Conservation (phyloP, 1,139 yeast species). For the Blastobotrys persicus region DNA sequence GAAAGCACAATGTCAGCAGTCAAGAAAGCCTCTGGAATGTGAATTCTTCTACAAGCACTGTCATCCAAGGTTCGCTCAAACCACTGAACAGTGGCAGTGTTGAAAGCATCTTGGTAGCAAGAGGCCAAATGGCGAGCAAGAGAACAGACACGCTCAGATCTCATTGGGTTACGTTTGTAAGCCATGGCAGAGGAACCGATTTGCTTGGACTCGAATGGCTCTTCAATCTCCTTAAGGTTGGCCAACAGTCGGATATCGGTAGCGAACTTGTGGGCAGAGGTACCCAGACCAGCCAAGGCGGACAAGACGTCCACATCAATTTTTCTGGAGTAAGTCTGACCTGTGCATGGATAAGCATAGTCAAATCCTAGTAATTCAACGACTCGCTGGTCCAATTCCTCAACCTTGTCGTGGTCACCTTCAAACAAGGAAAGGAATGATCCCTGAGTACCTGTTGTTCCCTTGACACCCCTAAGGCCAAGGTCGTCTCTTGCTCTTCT, state of each 20-base stretch:
- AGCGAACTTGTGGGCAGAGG: constrained; percentile 96
- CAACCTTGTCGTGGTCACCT: constrained; percentile 96
- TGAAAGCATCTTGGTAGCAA: constrained; percentile 85
- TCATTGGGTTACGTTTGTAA: constrained; percentile 99
- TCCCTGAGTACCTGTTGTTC: constrained; percentile 99
- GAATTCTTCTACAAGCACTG: constrained; percentile 96
- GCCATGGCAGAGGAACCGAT: constrained; percentile 99
- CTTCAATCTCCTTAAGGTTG: constrained; percentile 94
- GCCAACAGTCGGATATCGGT: constrained; percentile 96
- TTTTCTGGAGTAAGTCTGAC: constrained; percentile 97
- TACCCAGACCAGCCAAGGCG: constrained; percentile 93
- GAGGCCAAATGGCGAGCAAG: constrained; percentile 93
- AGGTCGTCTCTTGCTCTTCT: constrained; percentile 94
- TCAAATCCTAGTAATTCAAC: constrained; percentile 92
- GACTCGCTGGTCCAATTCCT: constrained; percentile 84
- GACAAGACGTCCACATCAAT: constrained; percentile 92
- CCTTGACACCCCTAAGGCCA: constrained; percentile 97
- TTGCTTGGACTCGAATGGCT: constrained; percentile 96
- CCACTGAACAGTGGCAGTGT: constrained; percentile 98
- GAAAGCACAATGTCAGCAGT: constrained; percentile 92
- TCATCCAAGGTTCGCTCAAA: constrained; percentile 98
- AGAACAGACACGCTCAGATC: constrained; percentile 98
- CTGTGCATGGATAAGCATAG: constrained; percentile 94
- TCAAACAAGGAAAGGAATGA: constrained; percentile 92
- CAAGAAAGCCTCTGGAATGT: constrained; percentile 92